Base-by-base conservation (phyloP, 345 rosid species). In the Citrus maxima region DNA sequence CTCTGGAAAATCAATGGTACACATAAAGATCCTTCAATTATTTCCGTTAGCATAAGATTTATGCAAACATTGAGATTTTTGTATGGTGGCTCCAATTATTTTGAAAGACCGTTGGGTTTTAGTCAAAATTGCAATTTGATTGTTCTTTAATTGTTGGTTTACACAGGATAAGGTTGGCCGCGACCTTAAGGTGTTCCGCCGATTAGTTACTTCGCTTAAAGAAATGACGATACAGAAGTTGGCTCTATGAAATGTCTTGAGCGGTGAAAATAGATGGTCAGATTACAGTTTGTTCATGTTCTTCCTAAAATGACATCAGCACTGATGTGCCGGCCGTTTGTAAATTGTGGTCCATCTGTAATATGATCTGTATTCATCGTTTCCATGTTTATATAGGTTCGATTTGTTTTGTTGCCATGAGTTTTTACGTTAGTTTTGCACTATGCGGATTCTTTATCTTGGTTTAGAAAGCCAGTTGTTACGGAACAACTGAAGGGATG, bases 141-240 rank as follows among this genome's bases (percentile, higher is more conserved):
- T 22, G 18, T 28, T 6, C 6, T 24, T 75, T 60, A 58, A 30
- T 60, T 16, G 24, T 77, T 79, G 64, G 61, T 67, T 51, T 40
- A 77, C 55, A n/a, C 91, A 93, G 99, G 95, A 91, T 55, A 94
- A 94, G 84, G 82, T 88, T 2, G 97, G 97, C 61, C 93, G 83
- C 84, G 83, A 86, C 83, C 90, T 93, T 25, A 96, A 90, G 87
- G 87, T 96, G 71, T 96, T 96, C 84, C 84, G 86, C 24, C 87
- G 99, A 81, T 84, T 93, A 70, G 97, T 91, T 56, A 73, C 89
- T 19, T 88, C 94, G 6, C 91, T 96, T 16, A 89, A 96, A 84
- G 99, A 94, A 88, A 80, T 88, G 82, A 81, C 91, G 22, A 85
- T 93, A 78, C 93, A 88, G 72, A 91, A 87, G 66, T 68, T 87